A percentile compares a stretch with the other conserved stretches of the same genome.
Conservation (phyloP, 148 eudicot species). For the Rhododendron williamsianum region DNA sequence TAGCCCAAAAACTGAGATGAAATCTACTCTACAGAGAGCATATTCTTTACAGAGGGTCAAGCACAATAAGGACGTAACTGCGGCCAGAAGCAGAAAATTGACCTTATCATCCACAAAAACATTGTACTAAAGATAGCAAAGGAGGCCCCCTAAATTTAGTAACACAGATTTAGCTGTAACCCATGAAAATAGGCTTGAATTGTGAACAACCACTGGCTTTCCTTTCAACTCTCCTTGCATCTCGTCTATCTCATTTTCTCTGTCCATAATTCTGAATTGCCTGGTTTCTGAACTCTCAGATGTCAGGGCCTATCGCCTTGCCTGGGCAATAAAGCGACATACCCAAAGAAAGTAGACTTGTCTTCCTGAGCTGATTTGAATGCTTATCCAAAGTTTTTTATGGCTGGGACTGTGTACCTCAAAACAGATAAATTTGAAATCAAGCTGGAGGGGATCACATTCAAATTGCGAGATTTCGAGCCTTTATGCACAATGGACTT, state of each 20-base stretch:
- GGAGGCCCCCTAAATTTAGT: not conserved
- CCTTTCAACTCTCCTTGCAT: no score
- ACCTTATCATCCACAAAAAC: not conserved
- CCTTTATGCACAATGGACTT: constrained; percentile 27
- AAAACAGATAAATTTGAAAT: constrained; percentile 36
- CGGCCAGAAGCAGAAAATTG: not conserved
- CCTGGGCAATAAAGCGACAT: not conserved
- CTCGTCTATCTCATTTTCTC: not conserved
- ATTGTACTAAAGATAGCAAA: not conserved
- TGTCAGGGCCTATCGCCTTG: not conserved
- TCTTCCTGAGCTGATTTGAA: not conserved
- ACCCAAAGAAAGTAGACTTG: not conserved
- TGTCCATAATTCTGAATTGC: not conserved
- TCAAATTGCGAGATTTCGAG: constrained; percentile 31
- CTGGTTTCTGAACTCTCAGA: not conserved
- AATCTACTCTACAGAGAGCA: no score
- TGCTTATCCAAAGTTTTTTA: not conserved
- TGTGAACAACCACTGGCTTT: not conserved
- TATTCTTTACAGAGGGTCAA: no score
- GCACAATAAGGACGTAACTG: no score
- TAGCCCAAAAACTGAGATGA: no score
- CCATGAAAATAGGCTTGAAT: constrained; percentile 1
- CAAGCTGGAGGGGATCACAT: constrained; percentile 36
- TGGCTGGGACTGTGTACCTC: constrained; percentile 32
- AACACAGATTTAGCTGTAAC: not conserved